Evolutionary conservation across 805 yeast genomes (phyloP), one percentile per base, ranked within the genome.

Genomic region (Blastobotrys muscicola): DNA sequence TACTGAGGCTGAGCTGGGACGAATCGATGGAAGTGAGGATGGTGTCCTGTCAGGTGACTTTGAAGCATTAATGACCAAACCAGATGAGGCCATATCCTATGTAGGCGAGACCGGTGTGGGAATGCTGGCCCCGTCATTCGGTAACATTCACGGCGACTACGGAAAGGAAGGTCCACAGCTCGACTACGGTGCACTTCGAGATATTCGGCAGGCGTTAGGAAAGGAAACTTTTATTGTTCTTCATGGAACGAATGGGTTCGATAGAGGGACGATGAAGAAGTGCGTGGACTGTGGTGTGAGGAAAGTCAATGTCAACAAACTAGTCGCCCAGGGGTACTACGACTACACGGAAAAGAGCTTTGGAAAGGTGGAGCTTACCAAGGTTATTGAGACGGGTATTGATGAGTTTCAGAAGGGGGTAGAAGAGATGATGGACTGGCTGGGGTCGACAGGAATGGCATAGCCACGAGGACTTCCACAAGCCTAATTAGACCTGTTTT

Each of bases 11-110:
- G 68, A 64, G 48, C 60, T 66, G 37, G 68, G 68, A 31, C 56
- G 69, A 44, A 65, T 64, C 39, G 64, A 60, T 47, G 69, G 68
- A 7, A 61, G 62, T 10, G 68, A 64, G 44, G 69, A 65, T 50
- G 68, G 68, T 9, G 59, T 64, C 48, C 40, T 61, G 31, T 11
- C 57, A 42, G 43, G 47, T 48, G 50, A 49, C 20, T 41, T 50
- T 38, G 66, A 65, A 41, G 64, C 63, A 4, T 53, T 64, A 29
- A 49, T 62, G 34, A 60, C 66, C 10, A 58, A 63, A 36, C 62
- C 65, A 20, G 63, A 59, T 36, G 57, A 53, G 23, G 67, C 68
- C 1, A 48, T 49, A 2, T 47, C 51, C 23, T 64, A 62, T 33
- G 46, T 66, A 33, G 26, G 29, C 10, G 46, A 58, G 15, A 60